Evolutionary conservation across 352 stramenopile species (phyloP), one percentile per base, ranked within the genome.

Genomic region (Elongisporangium prolatum): DNA sequence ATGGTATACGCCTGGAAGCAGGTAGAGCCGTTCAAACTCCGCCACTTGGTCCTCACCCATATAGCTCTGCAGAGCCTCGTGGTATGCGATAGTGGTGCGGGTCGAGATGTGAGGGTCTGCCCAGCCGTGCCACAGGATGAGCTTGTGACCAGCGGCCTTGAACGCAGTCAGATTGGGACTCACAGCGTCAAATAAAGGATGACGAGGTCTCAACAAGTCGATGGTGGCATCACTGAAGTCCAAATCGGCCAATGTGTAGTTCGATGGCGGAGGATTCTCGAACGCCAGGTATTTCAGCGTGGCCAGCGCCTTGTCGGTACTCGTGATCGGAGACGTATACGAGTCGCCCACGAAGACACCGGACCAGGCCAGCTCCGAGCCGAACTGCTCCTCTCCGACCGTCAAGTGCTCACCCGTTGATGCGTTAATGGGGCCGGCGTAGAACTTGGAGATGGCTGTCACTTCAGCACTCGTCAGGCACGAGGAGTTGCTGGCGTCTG

Each of bases 121-220:
- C 69, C 72, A 81, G 20, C 72, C 69, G 53, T 81, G 72, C 67
- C 69, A 74, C 59, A 81, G 54, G 54, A 81, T 78, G 24, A 81
- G 63, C 49, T 81, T 81, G 17, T 67, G 69, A 0, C 72, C 72
- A 40, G 67, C 64, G 17, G 48, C 47, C 51, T 74, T 60, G 62
- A 78, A 81, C 8, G 60, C 52, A 1, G 72, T 67, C 40, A 80
- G 66, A 50, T 80, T 61, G 0, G 69, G 58, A 51, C 61, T 81
- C 10, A 77, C 68, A 1, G 72, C 67, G 20, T 78, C 69, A 1
- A 81, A 64, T 3, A 81, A 21, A 20, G 55, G 59, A 44, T 81
- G 69, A n/a, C 61, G 67, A 8, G 60, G 18, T 9, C 60, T 56
- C 13, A 81, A 63, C 21, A 73, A 62, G 14, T 71, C 59, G 28